Evolutionary conservation across 371 early-diverging fungal genomes (phyloP).

Genomic region (Capillidium heterosporum): DNA sequence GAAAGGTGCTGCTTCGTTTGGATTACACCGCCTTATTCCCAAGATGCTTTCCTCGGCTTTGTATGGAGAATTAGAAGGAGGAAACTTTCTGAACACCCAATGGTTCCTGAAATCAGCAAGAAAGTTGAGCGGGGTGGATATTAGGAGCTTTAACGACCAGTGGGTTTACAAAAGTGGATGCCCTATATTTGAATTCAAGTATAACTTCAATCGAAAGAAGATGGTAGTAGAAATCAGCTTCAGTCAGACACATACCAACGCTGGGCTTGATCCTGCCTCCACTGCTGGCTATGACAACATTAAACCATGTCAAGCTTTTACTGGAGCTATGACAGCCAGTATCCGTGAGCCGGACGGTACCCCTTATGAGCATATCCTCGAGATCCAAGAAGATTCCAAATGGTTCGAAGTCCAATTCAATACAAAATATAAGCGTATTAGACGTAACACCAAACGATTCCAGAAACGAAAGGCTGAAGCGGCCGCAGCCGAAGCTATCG

Average conservation of each 20-base stretch:
- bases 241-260: conserved; percentile 56
- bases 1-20: conserved; percentile 55
- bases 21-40: conserved; percentile 61
- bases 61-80: conserved; percentile 53
- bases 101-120: conserved; percentile 61
- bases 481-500: conserved; percentile 55
- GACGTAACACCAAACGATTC: conserved; percentile 66
- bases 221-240: conserved; percentile 81
- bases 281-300: background rate
- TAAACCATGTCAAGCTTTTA: conserved; percentile 12
- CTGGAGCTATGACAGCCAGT: conserved; percentile 74
- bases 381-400: conserved; percentile 51
- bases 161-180: conserved; percentile 83
- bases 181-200: conserved; percentile 61
- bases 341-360: conserved; percentile 88
- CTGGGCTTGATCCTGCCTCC: conserved; percentile 17
- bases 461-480: conserved; percentile 57
- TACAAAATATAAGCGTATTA: conserved; percentile 88
- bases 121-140: conserved; percentile 55
- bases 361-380: conserved; percentile 81
- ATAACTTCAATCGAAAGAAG: conserved; percentile 79
- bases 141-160: conserved; percentile 71
- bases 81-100: conserved; percentile 59
- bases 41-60: conserved; percentile 58
- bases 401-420: conserved; percentile 84